Percentiles rank a stretch among this genome's conserved stretches.
Evolutionary conservation across 768 basidiomycete genomes (phyloP).

Genomic region (Rhodotorula graminis): DNA sequence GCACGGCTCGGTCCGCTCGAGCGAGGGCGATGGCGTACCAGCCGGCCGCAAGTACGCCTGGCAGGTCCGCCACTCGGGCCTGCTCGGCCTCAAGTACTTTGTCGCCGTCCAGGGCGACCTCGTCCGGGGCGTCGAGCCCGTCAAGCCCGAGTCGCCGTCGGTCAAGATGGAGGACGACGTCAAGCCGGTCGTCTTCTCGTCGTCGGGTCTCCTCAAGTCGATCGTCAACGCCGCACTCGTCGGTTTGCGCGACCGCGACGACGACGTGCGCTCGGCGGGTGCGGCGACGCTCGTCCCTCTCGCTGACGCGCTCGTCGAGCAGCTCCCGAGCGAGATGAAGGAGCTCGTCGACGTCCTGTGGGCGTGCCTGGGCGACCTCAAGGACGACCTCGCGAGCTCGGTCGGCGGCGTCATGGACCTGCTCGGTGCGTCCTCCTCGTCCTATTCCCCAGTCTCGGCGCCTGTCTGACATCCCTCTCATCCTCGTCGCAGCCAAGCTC

Average conservation of each 20-base stretch:
- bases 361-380: constrained; percentile 84
- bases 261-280: constrained; percentile 92
- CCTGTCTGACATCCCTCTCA: background rate
- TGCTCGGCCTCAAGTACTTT: constrained; percentile 95
- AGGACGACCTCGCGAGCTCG: constrained; percentile 93
- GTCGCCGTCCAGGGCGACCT: constrained; percentile 87
- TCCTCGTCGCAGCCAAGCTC: constrained; percentile 16
- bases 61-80: constrained; percentile 96
- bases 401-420: constrained; percentile 97
- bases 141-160: constrained; percentile 11
- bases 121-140: constrained; percentile 52
- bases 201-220: constrained; percentile 57
- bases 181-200: constrained; percentile 31
- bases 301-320: constrained; percentile 70
- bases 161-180: constrained; percentile 9
- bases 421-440: constrained; percentile 47
- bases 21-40: constrained; percentile 51
- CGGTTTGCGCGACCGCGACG: constrained; percentile 83
- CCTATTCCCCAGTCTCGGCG: background rate
- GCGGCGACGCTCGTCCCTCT: constrained; percentile 87
- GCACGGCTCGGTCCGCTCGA: constrained; percentile 15
- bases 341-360: constrained; percentile 78
- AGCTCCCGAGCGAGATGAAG: constrained; percentile 62
- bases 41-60: constrained; percentile 61
- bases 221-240: constrained; percentile 87